Evolutionary conservation across 306 rosid genomes (phyloP).

Genomic region (Dalbergia cultrata): DNA sequence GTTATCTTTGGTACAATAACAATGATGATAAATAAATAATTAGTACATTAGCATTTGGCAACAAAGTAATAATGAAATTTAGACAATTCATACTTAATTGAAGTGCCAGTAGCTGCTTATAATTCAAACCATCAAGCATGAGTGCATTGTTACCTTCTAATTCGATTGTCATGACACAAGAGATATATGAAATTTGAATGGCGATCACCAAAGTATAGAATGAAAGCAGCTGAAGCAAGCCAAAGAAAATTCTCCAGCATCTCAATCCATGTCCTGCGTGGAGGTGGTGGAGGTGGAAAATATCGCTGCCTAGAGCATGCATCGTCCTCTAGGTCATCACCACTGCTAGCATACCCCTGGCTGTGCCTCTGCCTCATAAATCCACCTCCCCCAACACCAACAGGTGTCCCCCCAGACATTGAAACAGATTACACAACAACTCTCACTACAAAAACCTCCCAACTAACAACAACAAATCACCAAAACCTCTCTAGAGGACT

Average conservation of each 20-base stretch:
- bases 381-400: slow-evolving; percentile 74
- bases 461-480: slow-evolving; percentile 44
- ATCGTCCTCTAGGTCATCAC: slow-evolving; percentile 98
- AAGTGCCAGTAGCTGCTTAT: background rate
- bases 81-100: background rate
- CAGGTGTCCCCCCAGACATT: slow-evolving; percentile 98
- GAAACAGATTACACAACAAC: slow-evolving; percentile 50
- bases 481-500: slow-evolving; percentile 41
- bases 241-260: slow-evolving; percentile 81
- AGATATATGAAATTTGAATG: slow-evolving; percentile 83
- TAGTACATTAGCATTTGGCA: background rate
- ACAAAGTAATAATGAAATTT: background rate
- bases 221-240: slow-evolving; percentile 87
- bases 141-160: slow-evolving; percentile 70
- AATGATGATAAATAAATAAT: background rate
- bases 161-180: slow-evolving; percentile 80
- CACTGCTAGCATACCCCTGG: slow-evolving; percentile 92
- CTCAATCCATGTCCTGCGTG: slow-evolving; percentile 73
- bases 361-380: slow-evolving; percentile 96
- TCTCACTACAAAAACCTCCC: slow-evolving; percentile 43
- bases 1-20: slow-evolving; percentile 31
- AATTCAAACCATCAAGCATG: slow-evolving; percentile 20
- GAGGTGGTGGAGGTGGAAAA: slow-evolving; percentile 56
- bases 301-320: slow-evolving; percentile 78
- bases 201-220: slow-evolving; percentile 86